Evolutionary conservation across 2,329 filamentous ascomycete species (phyloP), one percentile per base, ranked within the genome.

Genomic region (Metarhizium guizhouense): DNA sequence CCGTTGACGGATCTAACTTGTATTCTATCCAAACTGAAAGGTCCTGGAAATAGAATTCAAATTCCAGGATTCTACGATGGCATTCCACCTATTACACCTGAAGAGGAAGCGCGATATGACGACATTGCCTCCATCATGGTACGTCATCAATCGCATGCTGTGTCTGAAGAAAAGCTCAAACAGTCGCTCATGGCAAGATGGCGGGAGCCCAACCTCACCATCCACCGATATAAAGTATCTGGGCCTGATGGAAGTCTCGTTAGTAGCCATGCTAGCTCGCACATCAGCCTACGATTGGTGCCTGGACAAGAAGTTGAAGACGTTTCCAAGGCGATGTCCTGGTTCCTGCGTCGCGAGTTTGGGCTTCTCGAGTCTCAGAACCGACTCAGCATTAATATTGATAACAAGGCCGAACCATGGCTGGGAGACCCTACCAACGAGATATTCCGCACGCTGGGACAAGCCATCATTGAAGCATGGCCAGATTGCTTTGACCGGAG

Each of bases 371-470:
- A 86, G 34, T 93, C 90, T 1, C 86, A 88, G 58, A 99, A 99
- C 65, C 80, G 78, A 6, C 77, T 99, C 40, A 86, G 79, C 1
- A 82, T 99, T 43, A 86, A 85, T 34, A 92, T 99, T 61, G 91
- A 96, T 61, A 94, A 96, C 67, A 87, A 89, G 71, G 93, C 94
- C 0, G 94, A 99, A 67, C 91, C 94, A 0, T 99, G 94, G 94
- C 82, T 99, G 0, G 93, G 94, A 14, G 90, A 96, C 63, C 91
- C 90, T 3, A 84, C 85, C 51, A 96, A 95, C 62, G 84, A 91
- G 61, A 92, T 97, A 57, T 99, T 96, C 71, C 83, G 86, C 59
- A 95, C 90, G 0, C 80, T 99, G 0, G 91, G 95, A 62, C 80
- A 85, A 57, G 94, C 92, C 1, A 87, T 97, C 52, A 83, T 92